Percentiles rank a stretch among this genome's conserved stretches.
Conservation (phyloP, 306 rosid genomes). For the Phaseolus lunatus region DNA sequence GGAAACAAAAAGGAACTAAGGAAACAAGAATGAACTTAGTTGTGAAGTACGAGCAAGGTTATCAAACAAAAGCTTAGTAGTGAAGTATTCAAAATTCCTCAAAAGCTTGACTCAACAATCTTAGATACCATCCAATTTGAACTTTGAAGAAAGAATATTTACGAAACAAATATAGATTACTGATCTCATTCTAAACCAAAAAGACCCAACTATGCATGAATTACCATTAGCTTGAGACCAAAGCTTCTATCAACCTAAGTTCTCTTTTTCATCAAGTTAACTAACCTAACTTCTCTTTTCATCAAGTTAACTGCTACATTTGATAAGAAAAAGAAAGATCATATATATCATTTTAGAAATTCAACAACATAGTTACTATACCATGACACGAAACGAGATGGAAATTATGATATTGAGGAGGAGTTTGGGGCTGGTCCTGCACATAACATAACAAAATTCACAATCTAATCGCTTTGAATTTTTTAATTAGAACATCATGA, state of each 20-base stretch:
- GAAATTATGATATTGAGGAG: slow-evolving; percentile 86
- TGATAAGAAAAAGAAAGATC: neutral
- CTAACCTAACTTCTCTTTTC: no score
- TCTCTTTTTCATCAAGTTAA: neutral
- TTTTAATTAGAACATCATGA: neutral
- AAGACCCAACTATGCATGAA: neutral
- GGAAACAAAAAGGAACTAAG: no score
- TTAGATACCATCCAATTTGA: neutral
- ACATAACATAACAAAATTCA: slow-evolving; percentile 41
- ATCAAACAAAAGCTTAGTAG: neutral
- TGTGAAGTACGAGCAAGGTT: neutral
- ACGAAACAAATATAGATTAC: neutral
- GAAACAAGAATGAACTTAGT: no score
- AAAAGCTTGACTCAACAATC: neutral
- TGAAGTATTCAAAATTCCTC: neutral
- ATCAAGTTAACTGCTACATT: no score
- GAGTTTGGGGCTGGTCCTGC: slow-evolving; percentile 94
- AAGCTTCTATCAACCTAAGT: neutral
- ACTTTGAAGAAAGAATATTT: neutral
- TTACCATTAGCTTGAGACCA: neutral
- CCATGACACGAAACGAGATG: slow-evolving; percentile 29
- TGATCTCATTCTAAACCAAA: neutral
- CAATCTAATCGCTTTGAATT: neutral
- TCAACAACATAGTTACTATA: neutral
- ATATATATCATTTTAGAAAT: neutral